These are phyloP conservation scores for Chlorella sp. DNA, from an alignment of 139 green algal genomes.

Conservation along the genomic window DNA sequence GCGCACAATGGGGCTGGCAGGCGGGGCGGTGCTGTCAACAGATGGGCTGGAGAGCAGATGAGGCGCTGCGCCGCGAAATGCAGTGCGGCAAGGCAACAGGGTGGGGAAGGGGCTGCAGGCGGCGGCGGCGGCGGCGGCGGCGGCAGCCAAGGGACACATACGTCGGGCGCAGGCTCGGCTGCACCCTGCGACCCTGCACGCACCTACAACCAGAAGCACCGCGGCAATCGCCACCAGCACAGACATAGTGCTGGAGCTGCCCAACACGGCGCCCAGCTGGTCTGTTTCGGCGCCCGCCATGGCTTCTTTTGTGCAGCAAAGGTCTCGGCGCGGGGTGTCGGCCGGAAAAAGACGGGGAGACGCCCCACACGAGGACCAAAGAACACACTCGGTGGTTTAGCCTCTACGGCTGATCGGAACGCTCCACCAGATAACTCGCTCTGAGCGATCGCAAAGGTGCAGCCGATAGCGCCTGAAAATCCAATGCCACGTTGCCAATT, in stretches of 20 bases:
- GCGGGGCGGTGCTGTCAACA: neutral
- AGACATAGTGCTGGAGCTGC: neutral
- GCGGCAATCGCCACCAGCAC: neutral
- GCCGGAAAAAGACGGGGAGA: neutral
- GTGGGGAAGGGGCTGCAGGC: neutral
- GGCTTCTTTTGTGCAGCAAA: neutral
- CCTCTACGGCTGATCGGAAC: no score
- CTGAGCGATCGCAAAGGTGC: no score
- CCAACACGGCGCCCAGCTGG: neutral
- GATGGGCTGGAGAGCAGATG: neutral
- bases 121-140: neutral
- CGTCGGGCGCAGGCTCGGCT: neutral
- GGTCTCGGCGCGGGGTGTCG: neutral
- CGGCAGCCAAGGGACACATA: neutral
- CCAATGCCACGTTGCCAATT: no score
- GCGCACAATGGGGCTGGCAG: no score
- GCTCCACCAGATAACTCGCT: no score
- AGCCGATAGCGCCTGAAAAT: no score
- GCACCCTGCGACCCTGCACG: neutral
- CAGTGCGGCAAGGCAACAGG: neutral
- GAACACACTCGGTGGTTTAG: no score
- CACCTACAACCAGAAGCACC: conserved; percentile 1
- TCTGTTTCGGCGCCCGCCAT: neutral
- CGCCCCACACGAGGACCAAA: no score
- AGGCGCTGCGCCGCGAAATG: no score